Evolutionary conservation across 352 stramenopile species (phyloP), one percentile per base, ranked within the genome.

Genomic region (Phytophthora sojae): DNA sequence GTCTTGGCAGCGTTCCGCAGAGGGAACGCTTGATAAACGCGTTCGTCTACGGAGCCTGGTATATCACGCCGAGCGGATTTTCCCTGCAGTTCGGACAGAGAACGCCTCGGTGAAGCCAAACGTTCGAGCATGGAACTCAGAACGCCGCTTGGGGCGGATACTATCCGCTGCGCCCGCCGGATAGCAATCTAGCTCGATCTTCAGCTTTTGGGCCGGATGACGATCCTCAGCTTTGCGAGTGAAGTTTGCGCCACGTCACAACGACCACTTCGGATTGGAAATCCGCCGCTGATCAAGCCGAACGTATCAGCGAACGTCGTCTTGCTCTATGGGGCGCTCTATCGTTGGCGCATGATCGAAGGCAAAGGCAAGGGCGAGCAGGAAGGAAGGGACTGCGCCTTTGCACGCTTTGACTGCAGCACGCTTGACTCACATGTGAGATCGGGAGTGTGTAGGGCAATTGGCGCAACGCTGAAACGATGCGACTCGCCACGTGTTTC

Each of bases 1-100:
- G 9, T 42, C 35, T 42, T 42, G 6, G 35, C 35, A 42, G 35
- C 35, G 9, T 42, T 42, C 35, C 35, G 35, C 35, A 42, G 14
- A 42, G 32, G 45, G 47, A 50, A 49, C 21, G 61, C 42, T 63
- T 73, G 65, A 68, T 73, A 73, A 1, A 15, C 35, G 11, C 14
- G 35, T 42, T 42, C 35, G 14, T 42, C 35, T 17, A 42, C 35
- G 11, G 35, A 15, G 32, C 19, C 56, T 52, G 21, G 56, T 52
- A 61, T 69, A 21, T 47, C 59, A 61, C 26, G 39, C 49, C 61
- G 9, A 49, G 59, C 61, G 17, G 35, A 58, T 54, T n/a, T 47
- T 53, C n/a, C 47, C 15, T 19, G 58, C 54, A 2, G 37, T 30
- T 59, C 51, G 51, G 17, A 57, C 51, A 58, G 52, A 32, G 35